Conservation (phyloP, 768 basidiomycete genomes). For the Scleroderma citrinum region DNA sequence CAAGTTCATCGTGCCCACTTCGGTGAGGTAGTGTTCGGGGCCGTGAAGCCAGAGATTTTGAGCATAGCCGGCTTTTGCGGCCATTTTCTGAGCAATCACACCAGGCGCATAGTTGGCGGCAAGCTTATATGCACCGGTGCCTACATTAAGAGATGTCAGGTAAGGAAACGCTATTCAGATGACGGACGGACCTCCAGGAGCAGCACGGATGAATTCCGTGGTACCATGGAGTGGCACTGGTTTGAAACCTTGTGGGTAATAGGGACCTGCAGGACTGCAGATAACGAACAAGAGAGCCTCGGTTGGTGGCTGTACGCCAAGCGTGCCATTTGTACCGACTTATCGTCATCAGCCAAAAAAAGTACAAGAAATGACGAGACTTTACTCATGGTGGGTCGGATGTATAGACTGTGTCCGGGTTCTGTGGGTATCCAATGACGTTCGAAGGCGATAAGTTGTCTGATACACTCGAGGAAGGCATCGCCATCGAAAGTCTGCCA, state of each 20-base stretch:
- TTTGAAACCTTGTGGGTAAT: slow-evolving; percentile 84
- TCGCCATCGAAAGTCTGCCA: slow-evolving; percentile 71
- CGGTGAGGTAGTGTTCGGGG: slow-evolving; percentile 44
- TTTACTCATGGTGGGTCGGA: slow-evolving; percentile 73
- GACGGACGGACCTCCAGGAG: slow-evolving; percentile 60
- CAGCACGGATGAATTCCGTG: slow-evolving; percentile 76
- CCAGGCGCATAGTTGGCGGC: slow-evolving; percentile 88
- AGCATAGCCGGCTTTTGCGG: slow-evolving; percentile 69
- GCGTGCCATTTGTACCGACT: slow-evolving; percentile 64
- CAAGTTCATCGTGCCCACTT: slow-evolving; percentile 91
- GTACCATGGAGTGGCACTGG: slow-evolving; percentile 84
- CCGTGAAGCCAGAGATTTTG: slow-evolving; percentile 92
- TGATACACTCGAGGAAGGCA: slow-evolving; percentile 71
- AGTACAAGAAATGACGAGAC: background rate
- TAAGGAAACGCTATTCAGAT: background rate
- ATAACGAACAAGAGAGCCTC: slow-evolving; percentile 65
- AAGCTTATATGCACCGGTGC: slow-evolving; percentile 84
- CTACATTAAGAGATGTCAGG: slow-evolving; percentile 28
- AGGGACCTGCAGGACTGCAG: slow-evolving; percentile 65
- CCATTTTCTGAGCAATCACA: slow-evolving; percentile 77
- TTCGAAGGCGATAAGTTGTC: slow-evolving; percentile 78
- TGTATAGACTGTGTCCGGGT: slow-evolving; percentile 86
- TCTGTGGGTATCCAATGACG: slow-evolving; percentile 88
- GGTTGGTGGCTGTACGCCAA: slow-evolving; percentile 52
- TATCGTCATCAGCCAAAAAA: slow-evolving; percentile 3